Evolutionary conservation across 495 filamentous ascomycete species (phyloP).

Genomic region (Xylaria nigripes): DNA sequence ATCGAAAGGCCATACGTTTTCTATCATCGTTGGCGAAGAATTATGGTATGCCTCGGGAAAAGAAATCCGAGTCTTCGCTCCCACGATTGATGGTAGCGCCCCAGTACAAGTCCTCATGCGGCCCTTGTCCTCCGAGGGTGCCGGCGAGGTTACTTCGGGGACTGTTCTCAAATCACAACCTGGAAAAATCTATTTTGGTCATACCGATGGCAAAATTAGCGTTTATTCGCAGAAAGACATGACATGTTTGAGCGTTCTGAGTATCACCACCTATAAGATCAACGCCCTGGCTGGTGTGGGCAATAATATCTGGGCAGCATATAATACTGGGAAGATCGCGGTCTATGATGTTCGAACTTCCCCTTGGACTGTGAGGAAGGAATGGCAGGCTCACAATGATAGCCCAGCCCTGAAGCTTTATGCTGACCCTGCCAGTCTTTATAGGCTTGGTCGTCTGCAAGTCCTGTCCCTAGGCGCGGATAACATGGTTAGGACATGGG

Average conservation of each 20-base stretch:
- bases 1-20: slow-evolving; percentile 76
- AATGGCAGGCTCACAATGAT: slow-evolving; percentile 84
- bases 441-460: slow-evolving; percentile 76
- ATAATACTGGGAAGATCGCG: slow-evolving; percentile 90
- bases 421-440: slow-evolving; percentile 74
- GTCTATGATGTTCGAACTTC: slow-evolving; percentile 77
- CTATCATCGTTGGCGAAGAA: slow-evolving; percentile 67
- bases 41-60: slow-evolving; percentile 88
- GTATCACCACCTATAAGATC: slow-evolving; percentile 89
- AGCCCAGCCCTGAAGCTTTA: slow-evolving; percentile 63
- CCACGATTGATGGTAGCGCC: slow-evolving; percentile 52
- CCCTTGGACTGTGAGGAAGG: slow-evolving; percentile 86
- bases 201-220: slow-evolving; percentile 87
- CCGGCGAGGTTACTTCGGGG: slow-evolving; percentile 85
- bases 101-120: slow-evolving; percentile 64
- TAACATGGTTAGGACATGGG: slow-evolving; percentile 80
- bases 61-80: slow-evolving; percentile 76
- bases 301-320: slow-evolving; percentile 83
- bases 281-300: slow-evolving; percentile 79
- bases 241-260: slow-evolving; percentile 66
- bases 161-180: slow-evolving; percentile 64
- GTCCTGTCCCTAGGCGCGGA: slow-evolving; percentile 86
- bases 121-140: slow-evolving; percentile 55
- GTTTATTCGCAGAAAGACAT: slow-evolving; percentile 75
- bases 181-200: slow-evolving; percentile 81